Conservation (phyloP, 2,329 filamentous ascomycete genomes). For the Whalleya microplaca region DNA sequence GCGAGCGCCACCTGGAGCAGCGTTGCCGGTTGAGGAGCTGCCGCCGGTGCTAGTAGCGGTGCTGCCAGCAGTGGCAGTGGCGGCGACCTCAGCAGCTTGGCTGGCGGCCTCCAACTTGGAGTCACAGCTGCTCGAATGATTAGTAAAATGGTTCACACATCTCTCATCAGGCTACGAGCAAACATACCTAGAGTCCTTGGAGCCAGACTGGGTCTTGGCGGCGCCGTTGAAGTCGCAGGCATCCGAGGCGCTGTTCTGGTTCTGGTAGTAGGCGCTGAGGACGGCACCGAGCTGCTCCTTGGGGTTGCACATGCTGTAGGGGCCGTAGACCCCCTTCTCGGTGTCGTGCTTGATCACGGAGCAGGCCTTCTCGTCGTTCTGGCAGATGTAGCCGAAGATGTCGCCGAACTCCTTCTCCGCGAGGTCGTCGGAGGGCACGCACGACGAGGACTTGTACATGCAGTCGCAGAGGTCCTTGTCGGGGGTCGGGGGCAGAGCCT, state of each 20-base stretch:
- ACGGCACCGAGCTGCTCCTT: slow-evolving; percentile 63
- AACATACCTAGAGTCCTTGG: slow-evolving; percentile 30
- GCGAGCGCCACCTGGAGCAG: slow-evolving; percentile 44
- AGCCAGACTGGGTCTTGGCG: slow-evolving; percentile 45
- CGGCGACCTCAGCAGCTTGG: slow-evolving; percentile 37
- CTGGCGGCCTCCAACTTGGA: slow-evolving; percentile 53
- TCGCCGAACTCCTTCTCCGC: slow-evolving; percentile 57
- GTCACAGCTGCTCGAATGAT: slow-evolving; percentile 42
- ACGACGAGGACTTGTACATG: slow-evolving; percentile 70
- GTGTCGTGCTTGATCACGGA: slow-evolving; percentile 60
- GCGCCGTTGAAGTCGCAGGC: slow-evolving; percentile 64
- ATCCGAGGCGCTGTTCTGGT: slow-evolving; percentile 49
- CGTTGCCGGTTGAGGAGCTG: slow-evolving; percentile 30
- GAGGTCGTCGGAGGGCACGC: slow-evolving; percentile 59
- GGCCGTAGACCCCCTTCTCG: slow-evolving; percentile 60
- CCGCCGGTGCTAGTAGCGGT: slow-evolving; percentile 35
- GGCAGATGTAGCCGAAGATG: slow-evolving; percentile 44
- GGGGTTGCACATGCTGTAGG: slow-evolving; percentile 66
- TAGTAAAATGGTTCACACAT: not conserved
- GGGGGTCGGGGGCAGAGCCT: slow-evolving; percentile 70
- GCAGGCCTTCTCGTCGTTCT: slow-evolving; percentile 53
- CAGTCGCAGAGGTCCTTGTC: slow-evolving; percentile 71
- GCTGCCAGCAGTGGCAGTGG: slow-evolving; percentile 35
- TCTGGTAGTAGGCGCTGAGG: slow-evolving; percentile 61
- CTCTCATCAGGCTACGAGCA: not conserved